Conservation (phyloP, 2,329 filamentous ascomycete species). For the Fusarium napiforme region DNA sequence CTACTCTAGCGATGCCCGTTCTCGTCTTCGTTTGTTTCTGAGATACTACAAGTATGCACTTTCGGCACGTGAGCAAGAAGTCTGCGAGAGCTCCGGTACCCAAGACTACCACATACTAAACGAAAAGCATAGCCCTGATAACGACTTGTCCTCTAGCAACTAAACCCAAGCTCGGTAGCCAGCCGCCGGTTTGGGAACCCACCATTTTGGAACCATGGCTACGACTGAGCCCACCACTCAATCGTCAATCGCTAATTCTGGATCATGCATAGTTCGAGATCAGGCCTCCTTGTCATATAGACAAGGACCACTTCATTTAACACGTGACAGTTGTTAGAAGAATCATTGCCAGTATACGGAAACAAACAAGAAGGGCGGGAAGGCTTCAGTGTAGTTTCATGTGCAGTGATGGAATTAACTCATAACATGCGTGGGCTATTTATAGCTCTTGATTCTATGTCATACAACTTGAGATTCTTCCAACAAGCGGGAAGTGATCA, state of each 20-base stretch:
- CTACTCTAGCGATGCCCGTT: conserved; percentile 7
- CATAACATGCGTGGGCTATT: neutral
- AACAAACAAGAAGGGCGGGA: conserved; percentile 20
- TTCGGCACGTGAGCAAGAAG: neutral
- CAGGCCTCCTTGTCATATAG: neutral
- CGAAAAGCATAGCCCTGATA: neutral
- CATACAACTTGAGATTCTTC: neutral
- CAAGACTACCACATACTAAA: neutral
- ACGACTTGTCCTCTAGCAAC: neutral
- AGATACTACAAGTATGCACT: neutral
- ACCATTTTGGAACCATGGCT: conserved; percentile 6
- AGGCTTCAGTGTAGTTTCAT: conserved; percentile 3
- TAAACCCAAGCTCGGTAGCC: conserved; percentile 3
- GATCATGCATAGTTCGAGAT: neutral
- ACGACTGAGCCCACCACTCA: conserved; percentile 1
- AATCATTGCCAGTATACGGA: neutral
- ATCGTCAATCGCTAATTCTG: conserved; percentile 19
- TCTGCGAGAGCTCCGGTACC: neutral
- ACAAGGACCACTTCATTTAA: conserved; percentile 17
- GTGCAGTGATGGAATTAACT: conserved; percentile 10
- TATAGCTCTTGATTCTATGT: neutral
- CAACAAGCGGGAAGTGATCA: neutral
- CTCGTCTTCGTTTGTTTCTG: neutral
- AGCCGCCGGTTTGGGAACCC: conserved; percentile 17
- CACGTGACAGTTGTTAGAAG: conserved; percentile 7